Percentiles rank a stretch among this genome's conserved stretches.
Conservation (phyloP, 495 filamentous ascomycete species). For the Xeromyces bisporus region DNA sequence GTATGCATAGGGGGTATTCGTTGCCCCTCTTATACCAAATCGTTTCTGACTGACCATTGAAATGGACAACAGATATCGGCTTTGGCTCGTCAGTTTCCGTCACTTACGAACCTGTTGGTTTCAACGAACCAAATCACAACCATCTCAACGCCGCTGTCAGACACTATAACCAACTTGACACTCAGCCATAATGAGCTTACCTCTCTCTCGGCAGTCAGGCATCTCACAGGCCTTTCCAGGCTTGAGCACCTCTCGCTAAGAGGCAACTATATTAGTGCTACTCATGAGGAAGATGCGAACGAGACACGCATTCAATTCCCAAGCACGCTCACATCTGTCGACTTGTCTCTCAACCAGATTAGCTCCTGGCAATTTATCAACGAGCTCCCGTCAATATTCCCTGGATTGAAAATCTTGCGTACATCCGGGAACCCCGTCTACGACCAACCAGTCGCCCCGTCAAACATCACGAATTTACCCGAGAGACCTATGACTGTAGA, state of each 20-base stretch:
- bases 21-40: background rate
- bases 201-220: conserved; percentile 37
- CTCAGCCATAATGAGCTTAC: conserved; percentile 64
- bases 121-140: conserved; percentile 34
- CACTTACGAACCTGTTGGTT: conserved; percentile 39
- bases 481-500: conserved; percentile 40
- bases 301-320: conserved; percentile 21
- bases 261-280: conserved; percentile 25
- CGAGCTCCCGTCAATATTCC: conserved; percentile 43
- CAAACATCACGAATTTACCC: conserved; percentile 15
- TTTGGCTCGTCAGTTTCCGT: conserved; percentile 35
- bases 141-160: conserved; percentile 21
- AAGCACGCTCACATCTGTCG: conserved; percentile 39
- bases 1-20: conserved; percentile 26
- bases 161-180: conserved; percentile 39
- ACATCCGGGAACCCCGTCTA: conserved; percentile 76
- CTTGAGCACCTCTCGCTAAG: conserved; percentile 36
- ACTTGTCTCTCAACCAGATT: conserved; percentile 66
- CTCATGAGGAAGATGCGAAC: conserved; percentile 3
- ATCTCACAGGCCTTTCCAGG: conserved; percentile 37
- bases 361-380: conserved; percentile 56
- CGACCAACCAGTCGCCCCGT: conserved; percentile 33
- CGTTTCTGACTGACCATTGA: background rate
- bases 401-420: conserved; percentile 47
- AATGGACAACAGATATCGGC: conserved; percentile 19